phyloP scores from a whole-genome alignment of 2,329 filamentous ascomycete genomes.

The Hymenoscyphus infarciens region DNA sequence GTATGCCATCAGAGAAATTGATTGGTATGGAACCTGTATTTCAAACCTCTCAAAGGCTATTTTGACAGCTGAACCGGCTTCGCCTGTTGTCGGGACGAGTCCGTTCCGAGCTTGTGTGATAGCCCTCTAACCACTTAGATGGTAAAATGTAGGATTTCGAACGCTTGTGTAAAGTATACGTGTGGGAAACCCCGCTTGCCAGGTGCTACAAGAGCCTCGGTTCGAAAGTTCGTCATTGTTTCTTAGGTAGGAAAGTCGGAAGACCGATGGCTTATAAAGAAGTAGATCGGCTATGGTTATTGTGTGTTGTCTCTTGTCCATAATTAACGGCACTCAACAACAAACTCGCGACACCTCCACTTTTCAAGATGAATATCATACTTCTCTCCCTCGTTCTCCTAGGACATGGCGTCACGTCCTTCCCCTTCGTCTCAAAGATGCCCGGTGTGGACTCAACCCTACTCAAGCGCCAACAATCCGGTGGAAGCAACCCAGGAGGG shows the following conservation, averaged over 20 bases:
- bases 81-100: background rate
- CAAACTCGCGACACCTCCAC: background rate
- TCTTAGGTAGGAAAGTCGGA: background rate
- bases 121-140: background rate
- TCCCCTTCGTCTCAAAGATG: conserved; percentile 38
- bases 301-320: background rate
- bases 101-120: background rate
- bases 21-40: background rate
- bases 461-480: conserved; percentile 36
- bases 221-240: background rate
- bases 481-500: conserved; percentile 22
- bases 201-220: background rate
- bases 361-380: conserved; percentile 24
- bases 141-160: background rate
- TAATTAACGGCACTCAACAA: background rate
- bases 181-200: background rate
- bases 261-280: background rate
- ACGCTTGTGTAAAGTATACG: background rate
- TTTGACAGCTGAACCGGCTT: background rate
- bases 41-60: background rate
- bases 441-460: conserved; percentile 38
- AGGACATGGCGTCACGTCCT: conserved; percentile 31
- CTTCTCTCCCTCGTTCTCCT: conserved; percentile 18
- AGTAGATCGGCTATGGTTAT: background rate
- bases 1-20: background rate